Evolutionary conservation across 352 stramenopile genomes (phyloP), one percentile per base, ranked within the genome.

Genomic region (Vaucheria bursata): DNA sequence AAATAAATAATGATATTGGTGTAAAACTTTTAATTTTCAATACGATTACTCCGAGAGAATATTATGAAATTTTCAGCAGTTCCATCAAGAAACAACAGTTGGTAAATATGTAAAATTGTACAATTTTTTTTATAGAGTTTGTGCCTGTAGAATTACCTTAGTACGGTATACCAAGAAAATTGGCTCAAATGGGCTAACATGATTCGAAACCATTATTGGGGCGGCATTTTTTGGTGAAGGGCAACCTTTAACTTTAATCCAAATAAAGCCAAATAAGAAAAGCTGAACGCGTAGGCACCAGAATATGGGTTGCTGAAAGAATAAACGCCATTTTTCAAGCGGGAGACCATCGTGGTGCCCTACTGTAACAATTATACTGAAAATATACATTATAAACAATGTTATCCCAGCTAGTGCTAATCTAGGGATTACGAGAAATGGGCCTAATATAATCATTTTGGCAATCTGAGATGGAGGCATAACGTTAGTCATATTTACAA

Each of bases 161-260:
- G 77, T 82, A 29, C 31, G 35, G 68, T 45, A 66, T n/a, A 82
- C 66, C 36, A 82, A 71, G 45, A 66, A 68, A 34, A 82, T 68
- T 7, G 77, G 77, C 77, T 82, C 77, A 68, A 82, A 82, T 0
- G 77, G 77, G 36, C 69, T 79, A 35, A 82, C 77, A 67, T 82
- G 77, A 34, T 82, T 82, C 33, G 66, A 82, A 1, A 82, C 77
- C 34, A 82, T 69, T 66, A 82, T 79, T n/a, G 77, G 77, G 2
- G 77, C 77, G 3, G 70, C 77, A 35, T 69, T 38, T 67, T 82
- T 82, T 0, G 45, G 29, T 25, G 32, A 6, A 7, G 64, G 50
- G 1, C 72, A n/a, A 31, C 0, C 49, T 37, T 40, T 74, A 37
- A 82, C 77, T 67, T 53, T 74, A 31, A 82, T 74, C 77, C 77